These are phyloP conservation scores for Aureobasidium sp. DNA, from an alignment of 2,329 filamentous ascomycete species.

Conservation along the genomic window DNA sequence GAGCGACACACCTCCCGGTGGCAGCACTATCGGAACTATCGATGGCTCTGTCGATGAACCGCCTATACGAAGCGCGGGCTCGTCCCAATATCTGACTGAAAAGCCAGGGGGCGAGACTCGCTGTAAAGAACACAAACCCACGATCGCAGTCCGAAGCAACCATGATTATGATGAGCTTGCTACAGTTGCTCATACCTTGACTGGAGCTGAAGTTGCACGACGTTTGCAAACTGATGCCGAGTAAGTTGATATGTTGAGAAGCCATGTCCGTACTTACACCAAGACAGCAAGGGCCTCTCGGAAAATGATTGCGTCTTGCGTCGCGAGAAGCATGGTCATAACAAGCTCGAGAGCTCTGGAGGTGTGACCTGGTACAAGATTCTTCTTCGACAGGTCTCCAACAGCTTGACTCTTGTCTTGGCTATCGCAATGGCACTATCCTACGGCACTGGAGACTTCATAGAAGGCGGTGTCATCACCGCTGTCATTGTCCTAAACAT, in stretches of 20 bases:
- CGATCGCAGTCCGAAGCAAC: slow-evolving; percentile 13
- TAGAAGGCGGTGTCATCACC: slow-evolving; percentile 53
- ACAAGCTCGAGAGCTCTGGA: slow-evolving; percentile 25
- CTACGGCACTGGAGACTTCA: slow-evolving; percentile 53
- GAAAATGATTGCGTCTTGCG: slow-evolving; percentile 20
- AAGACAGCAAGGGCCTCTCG: background rate
- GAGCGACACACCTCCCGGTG: slow-evolving; percentile 19
- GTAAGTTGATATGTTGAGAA: slow-evolving; percentile 15
- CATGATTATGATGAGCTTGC: slow-evolving; percentile 18
- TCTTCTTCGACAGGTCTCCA: slow-evolving; percentile 32
- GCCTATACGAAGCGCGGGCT: slow-evolving; percentile 27
- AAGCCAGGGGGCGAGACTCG: slow-evolving; percentile 24
- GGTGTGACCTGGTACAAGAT: slow-evolving; percentile 27
- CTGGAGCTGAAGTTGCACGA: slow-evolving; percentile 18
- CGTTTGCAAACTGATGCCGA: slow-evolving; percentile 19
- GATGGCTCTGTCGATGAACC: slow-evolving; percentile 25
- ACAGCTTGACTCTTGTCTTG: slow-evolving; percentile 37
- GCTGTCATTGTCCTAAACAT: slow-evolving; percentile 54
- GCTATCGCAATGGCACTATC: slow-evolving; percentile 53
- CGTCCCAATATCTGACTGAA: slow-evolving; percentile 23
- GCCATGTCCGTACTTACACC: background rate
- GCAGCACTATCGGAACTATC: slow-evolving; percentile 21
- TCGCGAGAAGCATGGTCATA: slow-evolving; percentile 22
- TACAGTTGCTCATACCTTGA: slow-evolving; percentile 21
- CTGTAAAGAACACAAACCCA: slow-evolving; percentile 15